These are phyloP conservation scores for Solanum infundibuliforme DNA, from an alignment of 257 asterid genomes.

Conservation along the genomic window DNA sequence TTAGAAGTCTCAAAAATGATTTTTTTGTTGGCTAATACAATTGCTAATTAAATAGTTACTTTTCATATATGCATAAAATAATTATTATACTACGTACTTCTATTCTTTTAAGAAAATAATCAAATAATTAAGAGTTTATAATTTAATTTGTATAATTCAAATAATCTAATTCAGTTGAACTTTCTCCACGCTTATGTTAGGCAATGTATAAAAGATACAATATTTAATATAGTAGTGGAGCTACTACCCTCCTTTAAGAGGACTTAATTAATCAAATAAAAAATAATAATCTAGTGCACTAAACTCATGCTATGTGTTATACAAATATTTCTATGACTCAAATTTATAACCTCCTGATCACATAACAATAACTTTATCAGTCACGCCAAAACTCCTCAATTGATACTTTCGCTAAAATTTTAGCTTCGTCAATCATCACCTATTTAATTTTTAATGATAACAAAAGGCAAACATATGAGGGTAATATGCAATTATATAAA, in stretches of 20 bases:
- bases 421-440: background rate
- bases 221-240: background rate
- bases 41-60: background rate
- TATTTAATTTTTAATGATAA: too few relatives aligned
- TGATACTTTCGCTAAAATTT: fast-evolving
- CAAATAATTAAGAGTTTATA: too few relatives aligned
- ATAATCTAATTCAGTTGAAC: background rate
- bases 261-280: too few relatives aligned
- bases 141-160: background rate
- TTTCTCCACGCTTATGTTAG: background rate
- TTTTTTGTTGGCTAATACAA: background rate
- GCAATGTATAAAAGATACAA: too few relatives aligned
- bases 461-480: background rate
- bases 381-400: background rate
- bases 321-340: too few relatives aligned
- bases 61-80: background rate
- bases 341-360: too few relatives aligned
- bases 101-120: too few relatives aligned
- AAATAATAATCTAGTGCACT: background rate
- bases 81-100: background rate
- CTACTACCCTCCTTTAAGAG: background rate
- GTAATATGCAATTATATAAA: background rate
- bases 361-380: background rate
- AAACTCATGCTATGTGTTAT: too few relatives aligned
- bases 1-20: too few relatives aligned